A percentile compares a stretch with the other conserved stretches of the same genome.
Evolutionary conservation across 2,329 filamentous ascomycete species (phyloP).

Genomic region (Hypoxylon sp.): DNA sequence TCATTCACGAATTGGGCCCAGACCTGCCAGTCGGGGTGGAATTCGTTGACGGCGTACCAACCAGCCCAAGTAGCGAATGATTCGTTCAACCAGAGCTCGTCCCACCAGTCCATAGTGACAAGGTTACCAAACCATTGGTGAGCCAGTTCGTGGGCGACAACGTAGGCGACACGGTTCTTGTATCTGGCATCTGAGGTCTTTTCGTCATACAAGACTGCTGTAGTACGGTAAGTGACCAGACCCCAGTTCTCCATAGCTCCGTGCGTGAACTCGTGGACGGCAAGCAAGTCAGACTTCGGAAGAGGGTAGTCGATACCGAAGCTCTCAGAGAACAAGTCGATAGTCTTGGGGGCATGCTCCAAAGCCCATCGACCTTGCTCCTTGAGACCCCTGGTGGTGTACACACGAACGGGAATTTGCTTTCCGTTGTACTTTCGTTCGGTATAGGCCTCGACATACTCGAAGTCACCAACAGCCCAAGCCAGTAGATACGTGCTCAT

Average conservation of each 20-base stretch:
- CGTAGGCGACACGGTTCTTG: conserved; percentile 94
- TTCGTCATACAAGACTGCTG: conserved; percentile 95
- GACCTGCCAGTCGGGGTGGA: conserved; percentile 96
- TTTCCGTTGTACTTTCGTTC: conserved; percentile 90
- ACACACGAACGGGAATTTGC: conserved; percentile 90
- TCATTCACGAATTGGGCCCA: conserved; percentile 98
- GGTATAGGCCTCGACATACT: conserved; percentile 93
- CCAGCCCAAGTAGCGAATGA: conserved; percentile 99
- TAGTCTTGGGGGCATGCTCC: conserved; percentile 88
- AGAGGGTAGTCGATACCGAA: conserved; percentile 94
- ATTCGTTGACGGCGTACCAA: conserved; percentile 88
- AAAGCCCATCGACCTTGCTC: conserved; percentile 90
- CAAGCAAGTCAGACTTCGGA: conserved; percentile 89
- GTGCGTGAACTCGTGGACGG: conserved; percentile 89
- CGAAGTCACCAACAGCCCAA: conserved; percentile 96
- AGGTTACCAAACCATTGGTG: conserved; percentile 97
- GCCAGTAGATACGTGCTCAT: conserved; percentile 94
- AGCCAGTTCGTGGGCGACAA: conserved; percentile 96
- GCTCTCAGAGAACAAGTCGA: conserved; percentile 96
- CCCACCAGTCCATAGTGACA: conserved; percentile 98
- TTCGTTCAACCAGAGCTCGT: conserved; percentile 92
- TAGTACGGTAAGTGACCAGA: conserved; percentile 93
- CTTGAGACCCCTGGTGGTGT: conserved; percentile 93
- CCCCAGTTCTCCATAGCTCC: conserved; percentile 98
- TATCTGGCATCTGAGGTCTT: conserved; percentile 88